Conservation (phyloP, 2,329 filamentous ascomycete genomes). For the Hypoxylon sp. region DNA sequence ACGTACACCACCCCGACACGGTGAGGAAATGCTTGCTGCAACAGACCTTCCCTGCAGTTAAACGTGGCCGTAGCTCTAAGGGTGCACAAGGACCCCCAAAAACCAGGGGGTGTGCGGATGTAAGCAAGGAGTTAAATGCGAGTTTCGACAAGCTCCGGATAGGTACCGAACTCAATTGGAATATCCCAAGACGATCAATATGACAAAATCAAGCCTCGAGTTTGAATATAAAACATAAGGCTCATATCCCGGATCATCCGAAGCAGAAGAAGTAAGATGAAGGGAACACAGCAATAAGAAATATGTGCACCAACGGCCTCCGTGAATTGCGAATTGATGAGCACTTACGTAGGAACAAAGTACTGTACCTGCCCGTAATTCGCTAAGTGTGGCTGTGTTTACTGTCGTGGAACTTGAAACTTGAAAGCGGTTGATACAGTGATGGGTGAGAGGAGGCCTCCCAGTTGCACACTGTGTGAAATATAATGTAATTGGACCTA, state of each 20-base stretch:
- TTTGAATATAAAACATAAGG: conserved; percentile 3
- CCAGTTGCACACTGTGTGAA: conserved; percentile 9
- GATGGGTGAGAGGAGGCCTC: conserved; percentile 31
- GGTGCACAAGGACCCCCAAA: conserved; percentile 23
- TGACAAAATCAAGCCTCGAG: conserved; percentile 6
- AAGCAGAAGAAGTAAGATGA: conserved; percentile 12
- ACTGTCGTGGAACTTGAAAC: conserved; percentile 34
- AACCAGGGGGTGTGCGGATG: conserved; percentile 15
- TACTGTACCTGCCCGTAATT: not conserved
- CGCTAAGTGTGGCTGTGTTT: conserved; percentile 50
- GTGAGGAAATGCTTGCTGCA: conserved; percentile 19
- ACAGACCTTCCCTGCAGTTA: conserved; percentile 31
- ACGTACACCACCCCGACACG: conserved; percentile 24
- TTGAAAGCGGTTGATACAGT: conserved; percentile 10
- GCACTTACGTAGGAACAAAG: conserved; percentile 6
- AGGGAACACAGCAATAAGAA: conserved; percentile 13
- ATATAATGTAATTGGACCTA: conserved; percentile 4
- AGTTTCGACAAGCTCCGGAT: conserved; percentile 6
- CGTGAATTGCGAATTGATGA: conserved; percentile 7
- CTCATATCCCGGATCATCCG: conserved; percentile 21
- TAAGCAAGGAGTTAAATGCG: conserved; percentile 11
- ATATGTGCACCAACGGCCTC: conserved; percentile 28
- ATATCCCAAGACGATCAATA: not conserved
- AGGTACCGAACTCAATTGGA: conserved; percentile 14
- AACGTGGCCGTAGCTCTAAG: conserved; percentile 43